These are phyloP conservation scores for Grosmannia serpens DNA, from an alignment of 2,329 filamentous ascomycete genomes.

Conservation along the genomic window DNA sequence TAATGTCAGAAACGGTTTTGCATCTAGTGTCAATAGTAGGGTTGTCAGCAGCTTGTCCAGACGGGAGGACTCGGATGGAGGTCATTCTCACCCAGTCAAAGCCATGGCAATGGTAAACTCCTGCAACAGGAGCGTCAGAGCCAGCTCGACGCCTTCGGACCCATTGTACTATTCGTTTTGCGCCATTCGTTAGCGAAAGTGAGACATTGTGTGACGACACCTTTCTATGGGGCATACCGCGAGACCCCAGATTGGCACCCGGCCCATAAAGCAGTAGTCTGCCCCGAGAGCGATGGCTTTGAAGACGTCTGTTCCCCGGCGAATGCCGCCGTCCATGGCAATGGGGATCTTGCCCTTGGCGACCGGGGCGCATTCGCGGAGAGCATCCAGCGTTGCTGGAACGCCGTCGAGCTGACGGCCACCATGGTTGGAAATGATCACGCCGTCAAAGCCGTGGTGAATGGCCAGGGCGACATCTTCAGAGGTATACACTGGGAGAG, in stretches of 20 bases:
- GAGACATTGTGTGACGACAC: not conserved
- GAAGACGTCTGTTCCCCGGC: constrained; percentile 38
- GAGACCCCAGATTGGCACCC: constrained; percentile 38
- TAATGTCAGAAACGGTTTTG: not conserved
- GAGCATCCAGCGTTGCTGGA: constrained; percentile 31
- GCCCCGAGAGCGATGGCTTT: constrained; percentile 40
- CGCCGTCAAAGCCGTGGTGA: constrained; percentile 11
- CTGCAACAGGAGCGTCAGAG: constrained; percentile 84
- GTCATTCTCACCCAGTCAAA: constrained; percentile 26
- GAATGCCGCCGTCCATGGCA: constrained; percentile 35
- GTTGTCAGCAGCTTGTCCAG: not conserved
- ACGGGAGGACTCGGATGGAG: not conserved
- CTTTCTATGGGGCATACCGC: not conserved
- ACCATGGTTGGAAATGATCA: constrained; percentile 34
- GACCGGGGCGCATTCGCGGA: constrained; percentile 31
- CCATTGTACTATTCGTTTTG: constrained; percentile 37
- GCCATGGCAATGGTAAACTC: constrained; percentile 99
- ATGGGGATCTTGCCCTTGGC: constrained; percentile 31
- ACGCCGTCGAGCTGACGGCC: constrained; percentile 34
- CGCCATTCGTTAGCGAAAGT: not conserved
- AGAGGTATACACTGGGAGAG: constrained; percentile 16
- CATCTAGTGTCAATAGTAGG: not conserved
- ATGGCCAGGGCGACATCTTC: constrained; percentile 2
- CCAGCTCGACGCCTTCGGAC: constrained; percentile 71
- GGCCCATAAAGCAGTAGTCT: constrained; percentile 33